Base-by-base conservation (phyloP, 768 basidiomycete genomes). In the Suillus subalutaceus region DNA sequence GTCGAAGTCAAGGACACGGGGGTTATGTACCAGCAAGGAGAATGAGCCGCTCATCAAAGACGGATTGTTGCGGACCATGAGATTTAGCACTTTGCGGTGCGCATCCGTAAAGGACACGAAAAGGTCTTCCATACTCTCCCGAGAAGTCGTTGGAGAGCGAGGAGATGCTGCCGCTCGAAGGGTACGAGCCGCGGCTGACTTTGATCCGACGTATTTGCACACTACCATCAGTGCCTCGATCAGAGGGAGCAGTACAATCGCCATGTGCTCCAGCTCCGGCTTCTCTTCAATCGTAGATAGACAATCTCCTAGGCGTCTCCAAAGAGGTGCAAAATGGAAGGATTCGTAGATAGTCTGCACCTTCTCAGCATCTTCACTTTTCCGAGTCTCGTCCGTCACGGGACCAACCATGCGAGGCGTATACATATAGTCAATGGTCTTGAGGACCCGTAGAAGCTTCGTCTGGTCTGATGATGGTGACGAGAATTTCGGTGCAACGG, bases 171-270 rank as follows among this genome's bases (percentile, higher is more conserved):
- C 86, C 3, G 86, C 86, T 50, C 90, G 86, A 2, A 91, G 67
- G 16, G 83, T 75, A 62, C 89, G 88, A 16, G 81, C 78, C 0
- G 79, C 69, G n/a, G 81, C 72, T 3, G 84, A 79, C 70, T 90
- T 90, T 8, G 90, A 82, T 9, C 91, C 92, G 37, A 92, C 93
- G 75, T 96, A 94, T 78, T 97, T 97, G 86, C 94, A 97, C 46
- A 99, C 94, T 1, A 99, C 96, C 97, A 99, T 98, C 67, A 99
- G 81, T 2, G 96, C 88, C 77, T 99, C 97, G 66, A 99, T 97
- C 57, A 98, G 83, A 13, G 97, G 97, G 40, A 99, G 82, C 2
- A 99, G 83, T 16, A 98, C 94, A 2, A 93, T 96, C 5, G 94
- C 94, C 59, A 97, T 88, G 74, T 97, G 92, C 65, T 93, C 92